A percentile compares a stretch with the other conserved stretches of the same genome.
These are phyloP conservation scores for Beauveria scarabaeidicola DNA, from an alignment of 2,329 filamentous ascomycete species.

Conservation along the genomic window DNA sequence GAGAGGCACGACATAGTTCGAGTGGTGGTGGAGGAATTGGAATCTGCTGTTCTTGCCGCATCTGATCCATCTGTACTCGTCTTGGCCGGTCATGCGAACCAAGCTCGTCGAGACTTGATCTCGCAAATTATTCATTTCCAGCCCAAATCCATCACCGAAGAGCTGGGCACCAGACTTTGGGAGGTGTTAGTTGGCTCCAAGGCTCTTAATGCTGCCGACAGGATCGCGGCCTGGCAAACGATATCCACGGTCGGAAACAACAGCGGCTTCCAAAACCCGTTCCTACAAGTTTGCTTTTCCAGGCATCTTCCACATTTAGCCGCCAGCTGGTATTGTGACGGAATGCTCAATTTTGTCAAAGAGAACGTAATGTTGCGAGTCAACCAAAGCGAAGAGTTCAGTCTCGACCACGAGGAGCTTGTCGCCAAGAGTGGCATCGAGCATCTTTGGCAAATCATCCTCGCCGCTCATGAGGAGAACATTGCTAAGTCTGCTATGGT, in stretches of 20 bases:
- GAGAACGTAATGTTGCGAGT: conserved; percentile 40
- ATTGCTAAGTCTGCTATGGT: conserved; percentile 62
- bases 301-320: conserved; percentile 50
- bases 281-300: conserved; percentile 44
- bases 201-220: conserved; percentile 50
- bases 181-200: conserved; percentile 59
- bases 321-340: conserved; percentile 49
- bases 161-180: conserved; percentile 61
- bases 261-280: conserved; percentile 42
- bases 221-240: conserved; percentile 61
- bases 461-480: conserved; percentile 55
- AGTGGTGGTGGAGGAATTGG: conserved; percentile 57
- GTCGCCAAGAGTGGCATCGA: conserved; percentile 50
- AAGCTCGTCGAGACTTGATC: conserved; percentile 49
- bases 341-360: conserved; percentile 55
- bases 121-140: conserved; percentile 50
- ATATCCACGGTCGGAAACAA: conserved; percentile 42
- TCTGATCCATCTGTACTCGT: conserved; percentile 16
- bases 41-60: conserved; percentile 35
- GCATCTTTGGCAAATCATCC: conserved; percentile 74
- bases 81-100: conserved; percentile 39
- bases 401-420: conserved; percentile 43
- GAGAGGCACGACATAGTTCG: conserved; percentile 52
- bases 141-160: conserved; percentile 51
- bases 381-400: conserved; percentile 33